Evolutionary conservation across 108 stramenopile species (phyloP), one percentile per base, ranked within the genome.

Genomic region (Fistulifera pelliculosa): DNA sequence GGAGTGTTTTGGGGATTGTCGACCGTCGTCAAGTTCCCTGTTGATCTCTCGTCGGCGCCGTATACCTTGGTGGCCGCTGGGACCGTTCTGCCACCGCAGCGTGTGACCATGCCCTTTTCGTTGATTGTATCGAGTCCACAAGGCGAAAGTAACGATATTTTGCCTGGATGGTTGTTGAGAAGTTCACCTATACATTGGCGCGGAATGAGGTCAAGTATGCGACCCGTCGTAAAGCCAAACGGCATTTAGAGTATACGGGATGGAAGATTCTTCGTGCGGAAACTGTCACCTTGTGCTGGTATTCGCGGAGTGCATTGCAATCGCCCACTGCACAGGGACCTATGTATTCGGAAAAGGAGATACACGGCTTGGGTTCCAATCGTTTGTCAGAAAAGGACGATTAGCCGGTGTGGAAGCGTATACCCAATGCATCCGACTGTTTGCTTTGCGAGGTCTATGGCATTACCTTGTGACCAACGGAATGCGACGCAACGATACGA

Each of bases 21-120:
- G 18, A 60, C 63, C 31, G 73, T 76, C 58, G 73, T 95, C 64
- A 95, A 94, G 64, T 90, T 93, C 47, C 95, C 97, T 22, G 78
- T 87, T n/a, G 85, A 94, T 57, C 52, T 94, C 41, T 70, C 73
- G 7, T 57, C 52, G 24, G 52, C 92, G 17, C 94, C 94, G 47
- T 98, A 96, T 72, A 77, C 84, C 27, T 71, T 98, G 23, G 66
- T 98, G 17, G 97, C 93, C 1, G 93, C 95, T 3, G 96, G 94
- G 17, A 87, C 89, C 16, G 73, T 68, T 15, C 76, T 94, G 5
- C 23, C 52, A 21, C 82, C 87, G 3, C 96, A 96, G 65, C 69
- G 89, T 15, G 64, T 96, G 49, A 49, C 62, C 15, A 76, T 96
- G 69, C 96, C 96, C 14, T 96, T 96, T 70, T 83, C 78, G 24